Base-by-base conservation (phyloP, 805 yeast species). In the Metschnikowia gelsemii region DNA sequence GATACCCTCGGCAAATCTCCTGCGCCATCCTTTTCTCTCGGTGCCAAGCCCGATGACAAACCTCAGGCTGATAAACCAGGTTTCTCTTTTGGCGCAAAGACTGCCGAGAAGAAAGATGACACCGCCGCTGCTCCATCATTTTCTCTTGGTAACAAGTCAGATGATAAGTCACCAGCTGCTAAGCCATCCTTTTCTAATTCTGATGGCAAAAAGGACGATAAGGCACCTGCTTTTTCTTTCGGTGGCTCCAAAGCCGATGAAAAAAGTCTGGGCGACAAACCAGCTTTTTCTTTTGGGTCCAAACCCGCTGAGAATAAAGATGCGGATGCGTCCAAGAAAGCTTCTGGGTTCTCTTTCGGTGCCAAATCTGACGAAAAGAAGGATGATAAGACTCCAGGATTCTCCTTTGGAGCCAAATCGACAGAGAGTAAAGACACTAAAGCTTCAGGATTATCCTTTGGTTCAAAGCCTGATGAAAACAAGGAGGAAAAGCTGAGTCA, bases 31-130 rank as follows among this genome's bases (percentile, higher is more conserved):
- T 27, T 27, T 27, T 7, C 18, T 5, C 13, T 27, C 9, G 18
- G 30, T 27, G 30, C 17, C 5, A 27, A 27, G 14, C 18, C 30
- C 14, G 30, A 27, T 27, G 47, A 43, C 20, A 40, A 38, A 12
- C 37, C 51, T 11, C 21, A 29, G 11, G 43, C 25, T 13, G 37
- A 14, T 21, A 37, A 24, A 17, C 44, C 45, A 0, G 57, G 52
- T 2, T 49, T 50, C 22, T 46, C 55, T 4, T 59, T 61, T 32
- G 65, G 65, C n/a, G 57, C 55, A 5, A 58, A 58, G 38, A 47
- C 57, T 16, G 55, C 41, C 9, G 54, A 50, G 28, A 50, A 52
- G 35, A 34, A 45, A 22, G 53, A 42, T 14, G 44, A 36, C 38
- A 57, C 7, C 11, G 25, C 25, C 11, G 7, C 25, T 22, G 44